These are phyloP conservation scores for Salix caprea DNA, from an alignment of 345 rosid genomes.

Conservation along the genomic window DNA sequence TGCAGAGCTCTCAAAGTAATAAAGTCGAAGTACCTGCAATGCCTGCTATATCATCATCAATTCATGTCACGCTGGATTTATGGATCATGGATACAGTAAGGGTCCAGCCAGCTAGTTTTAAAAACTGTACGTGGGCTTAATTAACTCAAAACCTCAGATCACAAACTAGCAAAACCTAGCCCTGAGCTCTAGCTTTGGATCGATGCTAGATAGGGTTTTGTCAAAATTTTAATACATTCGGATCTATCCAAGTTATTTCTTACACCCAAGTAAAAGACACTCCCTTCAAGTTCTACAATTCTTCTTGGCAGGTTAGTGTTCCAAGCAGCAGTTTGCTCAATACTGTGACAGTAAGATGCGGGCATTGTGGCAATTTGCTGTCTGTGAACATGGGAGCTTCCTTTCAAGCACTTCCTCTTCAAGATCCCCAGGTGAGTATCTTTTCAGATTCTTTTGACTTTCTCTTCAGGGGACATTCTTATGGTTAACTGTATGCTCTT, in stretches of 20 bases:
- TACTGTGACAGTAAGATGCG: constrained; percentile 90
- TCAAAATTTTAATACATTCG: background rate
- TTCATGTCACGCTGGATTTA: background rate
- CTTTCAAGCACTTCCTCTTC: constrained; percentile 51
- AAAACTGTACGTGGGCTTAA: background rate
- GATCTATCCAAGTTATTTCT: background rate
- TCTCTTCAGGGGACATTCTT: constrained; percentile 1
- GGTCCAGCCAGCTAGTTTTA: background rate
- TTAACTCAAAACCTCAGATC: background rate
- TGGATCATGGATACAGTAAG: background rate
- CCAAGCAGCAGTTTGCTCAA: constrained; percentile 65
- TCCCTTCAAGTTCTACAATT: background rate
- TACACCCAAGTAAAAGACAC: background rate
- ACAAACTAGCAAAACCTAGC: background rate
- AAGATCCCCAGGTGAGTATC: constrained; percentile 48
- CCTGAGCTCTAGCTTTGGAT: background rate
- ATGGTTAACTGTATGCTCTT: constrained; percentile 1
- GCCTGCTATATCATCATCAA: background rate
- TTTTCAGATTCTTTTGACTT: constrained; percentile 1
- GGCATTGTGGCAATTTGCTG: constrained; percentile 84
- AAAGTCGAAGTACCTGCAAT: background rate
- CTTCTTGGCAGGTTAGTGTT: constrained; percentile 65
- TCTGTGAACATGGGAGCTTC: constrained; percentile 76
- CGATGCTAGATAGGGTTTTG: background rate
- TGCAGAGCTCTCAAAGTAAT: background rate